Evolutionary conservation across 2,329 filamentous ascomycete genomes (phyloP), one percentile per base, ranked within the genome.

Genomic region (Arthroderma sp.): DNA sequence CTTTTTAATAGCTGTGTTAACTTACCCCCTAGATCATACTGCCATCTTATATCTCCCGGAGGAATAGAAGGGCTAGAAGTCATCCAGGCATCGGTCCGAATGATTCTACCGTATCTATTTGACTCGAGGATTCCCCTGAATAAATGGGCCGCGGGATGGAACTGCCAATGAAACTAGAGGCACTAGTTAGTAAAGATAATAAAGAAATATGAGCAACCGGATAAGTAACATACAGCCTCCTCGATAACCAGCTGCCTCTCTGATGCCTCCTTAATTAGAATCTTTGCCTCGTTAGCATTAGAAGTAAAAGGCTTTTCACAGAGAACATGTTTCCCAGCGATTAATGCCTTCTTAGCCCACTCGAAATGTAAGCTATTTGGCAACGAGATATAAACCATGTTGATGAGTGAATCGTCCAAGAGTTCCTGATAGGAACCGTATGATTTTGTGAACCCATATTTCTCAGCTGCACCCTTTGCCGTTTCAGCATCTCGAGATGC

Each of bases 301-400:
- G 66, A 56, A 3, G 64, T 63, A 52, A 67, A 67, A 0, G 67
- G 60, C 55, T 68, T 70, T 59, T 70, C 66, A 55, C 66, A 64
- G 5, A 69, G 54, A 5, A 69, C 63, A 59, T 68, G 64, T 55
- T 69, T 70, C 7, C 64, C 66, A 3, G 66, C 64, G 13, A 58
- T 39, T 4, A 68, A 60, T 1, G 66, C 63, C 41, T 66, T 63
- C 38, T 76, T 61, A 21, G 78, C 71, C 74, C 77, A 80, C 58
- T 77, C 73, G 55, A 58, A 58, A 56, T 74, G 71, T 23, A 66
- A 62, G 1, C 60, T 64, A 55, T 73, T 71, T 1, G 68, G 68
- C 5, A 80, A 69, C 8, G 77, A 74, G 55, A 81, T 76, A 64
- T 80, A 81, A 47, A 81, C 74, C 17, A 73, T 74, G 39, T 79